Conservation (phyloP, 169 alveolate genomes). For the Eimeria sp. region DNA sequence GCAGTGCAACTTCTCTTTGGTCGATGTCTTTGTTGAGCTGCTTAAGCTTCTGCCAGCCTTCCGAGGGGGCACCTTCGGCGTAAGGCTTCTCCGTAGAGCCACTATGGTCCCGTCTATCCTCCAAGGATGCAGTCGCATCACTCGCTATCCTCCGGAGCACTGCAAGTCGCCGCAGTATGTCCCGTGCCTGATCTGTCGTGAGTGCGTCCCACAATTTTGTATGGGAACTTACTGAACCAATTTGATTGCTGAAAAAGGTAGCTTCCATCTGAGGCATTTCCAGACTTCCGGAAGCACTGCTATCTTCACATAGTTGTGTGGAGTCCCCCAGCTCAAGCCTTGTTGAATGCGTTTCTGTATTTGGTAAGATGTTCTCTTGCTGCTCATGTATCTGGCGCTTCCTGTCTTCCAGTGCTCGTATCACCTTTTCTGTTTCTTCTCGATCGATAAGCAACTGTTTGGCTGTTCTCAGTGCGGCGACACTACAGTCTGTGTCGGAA, state of each 20-base stretch:
- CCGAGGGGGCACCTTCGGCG: neutral
- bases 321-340: neutral
- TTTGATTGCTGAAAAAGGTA: neutral
- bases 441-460: conserved; percentile 59
- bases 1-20: conserved; percentile 54
- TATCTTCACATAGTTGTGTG: neutral
- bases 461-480: conserved; percentile 71
- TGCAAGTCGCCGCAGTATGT: conserved; percentile 39
- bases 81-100: neutral
- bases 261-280: neutral
- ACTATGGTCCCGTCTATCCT: neutral
- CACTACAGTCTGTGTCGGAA: conserved; percentile 40
- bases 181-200: conserved; percentile 63
- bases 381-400: conserved; percentile 52
- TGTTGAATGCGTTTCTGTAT: neutral
- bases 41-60: conserved; percentile 6
- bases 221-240: neutral
- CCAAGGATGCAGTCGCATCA: conserved; percentile 9
- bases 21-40: conserved; percentile 17
- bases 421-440: conserved; percentile 58
- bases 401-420: conserved; percentile 47
- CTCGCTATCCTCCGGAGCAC: conserved; percentile 63
- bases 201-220: conserved; percentile 33
- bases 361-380: conserved; percentile 10
- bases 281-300: neutral